Base-by-base conservation (phyloP, 345 rosid species). In the Populus ilicifolia region DNA sequence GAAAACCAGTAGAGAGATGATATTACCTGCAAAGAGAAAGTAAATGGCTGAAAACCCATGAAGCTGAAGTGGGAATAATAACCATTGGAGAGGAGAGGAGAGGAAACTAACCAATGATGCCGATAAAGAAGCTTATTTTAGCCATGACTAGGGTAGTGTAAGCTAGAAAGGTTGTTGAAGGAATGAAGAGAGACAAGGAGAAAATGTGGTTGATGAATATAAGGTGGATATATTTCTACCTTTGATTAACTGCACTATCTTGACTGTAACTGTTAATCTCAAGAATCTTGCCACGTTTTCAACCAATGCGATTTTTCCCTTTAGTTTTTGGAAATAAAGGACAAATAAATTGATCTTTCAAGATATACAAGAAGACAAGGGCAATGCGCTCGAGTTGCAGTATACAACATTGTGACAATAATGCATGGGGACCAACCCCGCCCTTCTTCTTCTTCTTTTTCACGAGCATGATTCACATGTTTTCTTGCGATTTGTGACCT, bases 1-100 rank as follows among this genome's bases (percentile, higher is more conserved):
- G 71, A 86, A 90, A 56, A 87, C 84, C 79, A 87, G 83, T 3
- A 90, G 72, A 5, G 93, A 88, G 70, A 90, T 83, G 11, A 87
- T 27, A 62, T 90, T 90, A 8, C 93, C 93, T 84, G 90, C 80
- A 77, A 73, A 50, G 2, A 27, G 20, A 64, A 7, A 1, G 27
- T 41, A 48, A 0, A 12, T n/a, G 20, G 67, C 16, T 6, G 5
- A 76, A 63, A n/a, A 20, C 41, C 38, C 38, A 61, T 6, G n/a
- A 14, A 39, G 25, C 4, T 7, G 27, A 33, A 29, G 29, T 8
- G 4, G n/a, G 27, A 13, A 30, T 10, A 23, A 33, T 30, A 21
- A 17, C 3, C 12, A 35, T 5, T 6, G 16, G 72, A 46, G 50
- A 12, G 48, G 27, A 6, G 48, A 44, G 50, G 17, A 9, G 2